These are phyloP conservation scores for Neurospora sp. DNA, from an alignment of 495 filamentous ascomycete genomes.

Conservation along the genomic window DNA sequence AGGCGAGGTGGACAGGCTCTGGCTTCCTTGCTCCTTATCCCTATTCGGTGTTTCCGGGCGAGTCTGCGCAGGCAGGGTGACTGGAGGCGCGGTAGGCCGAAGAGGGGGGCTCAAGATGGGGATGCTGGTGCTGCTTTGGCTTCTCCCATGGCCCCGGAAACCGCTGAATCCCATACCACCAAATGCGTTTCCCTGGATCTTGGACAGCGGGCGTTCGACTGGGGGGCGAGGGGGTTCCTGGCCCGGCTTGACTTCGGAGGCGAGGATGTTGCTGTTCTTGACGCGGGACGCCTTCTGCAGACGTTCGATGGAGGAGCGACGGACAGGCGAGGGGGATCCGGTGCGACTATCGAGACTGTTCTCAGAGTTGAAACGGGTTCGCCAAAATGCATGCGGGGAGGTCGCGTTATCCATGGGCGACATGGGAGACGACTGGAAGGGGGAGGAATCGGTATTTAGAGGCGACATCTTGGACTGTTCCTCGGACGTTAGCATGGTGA, in stretches of 20 bases:
- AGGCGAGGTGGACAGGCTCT: conserved; percentile 43
- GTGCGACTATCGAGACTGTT: conserved; percentile 54
- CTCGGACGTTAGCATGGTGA: conserved; percentile 1
- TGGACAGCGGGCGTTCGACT: conserved; percentile 68
- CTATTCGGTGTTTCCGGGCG: conserved; percentile 56
- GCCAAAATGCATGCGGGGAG: conserved; percentile 78
- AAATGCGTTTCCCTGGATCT: conserved; percentile 56
- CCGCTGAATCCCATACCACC: conserved; percentile 36
- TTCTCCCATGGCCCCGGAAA: conserved; percentile 35
- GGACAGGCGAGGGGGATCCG: conserved; percentile 52
- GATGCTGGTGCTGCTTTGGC: conserved; percentile 40
- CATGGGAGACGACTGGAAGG: conserved; percentile 67
- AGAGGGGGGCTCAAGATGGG: conserved; percentile 30
- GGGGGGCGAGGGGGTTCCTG: conserved; percentile 76
- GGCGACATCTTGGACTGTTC: conserved; percentile 18
- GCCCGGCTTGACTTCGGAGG: conserved; percentile 77
- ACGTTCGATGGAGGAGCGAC: conserved; percentile 84
- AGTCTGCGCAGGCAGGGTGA: conserved; percentile 1
- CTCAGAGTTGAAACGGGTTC: conserved; percentile 61
- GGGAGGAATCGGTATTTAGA: conserved; percentile 57
- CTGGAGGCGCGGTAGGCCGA: conserved; percentile 21
- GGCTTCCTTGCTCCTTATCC: conserved; percentile 33
- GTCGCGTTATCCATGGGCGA: conserved; percentile 35
- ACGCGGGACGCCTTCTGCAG: conserved; percentile 88
- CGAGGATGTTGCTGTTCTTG: conserved; percentile 93